Evolutionary conservation across 2,329 filamentous ascomycete genomes (phyloP), one percentile per base, ranked within the genome.

Genomic region (Pleoardoris graminearum): DNA sequence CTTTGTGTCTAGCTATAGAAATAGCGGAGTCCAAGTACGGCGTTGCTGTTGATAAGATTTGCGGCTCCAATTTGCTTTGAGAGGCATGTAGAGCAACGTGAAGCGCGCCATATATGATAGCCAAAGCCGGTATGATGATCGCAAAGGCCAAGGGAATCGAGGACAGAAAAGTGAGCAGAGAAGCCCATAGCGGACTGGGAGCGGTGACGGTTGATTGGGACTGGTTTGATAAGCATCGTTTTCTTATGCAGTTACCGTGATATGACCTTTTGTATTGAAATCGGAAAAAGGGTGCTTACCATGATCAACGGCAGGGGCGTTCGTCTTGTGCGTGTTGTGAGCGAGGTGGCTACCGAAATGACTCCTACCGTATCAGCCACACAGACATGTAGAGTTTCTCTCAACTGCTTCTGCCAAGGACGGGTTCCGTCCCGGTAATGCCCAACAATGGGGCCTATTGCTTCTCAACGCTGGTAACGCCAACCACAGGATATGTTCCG

Each of bases 21-120:
- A 65, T 47, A 8, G 51, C 33, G 1, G 59, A 43, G 10, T 59
- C 57, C 4, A 68, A n/a, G 22, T 64, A 60, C 1, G 65, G 63
- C 16, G 62, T 36, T 4, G 6, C 44, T 2, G 55, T 51, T 10
- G 53, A 50, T 1, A 61, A 4, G 3, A 60, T 10, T 7, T 19
- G 48, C 7, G 63, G 63, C 43, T 68, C 63, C 8, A 48, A 37
- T 14, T 53, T 49, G 32, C 46, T 55, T 36, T 65, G 62, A 2
- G 62, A 63, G 6, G 27, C 16, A 30, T 55, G 43, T 4, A 60
- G 50, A 2, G 52, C 5, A 4, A 52, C 7, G 6, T 53, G 42
- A 1, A 58, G 42, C 3, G 16, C 16, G 10, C 50, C 21, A 37
- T 60, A 62, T 3, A 38, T 11, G 4, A 55, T 3, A 3, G 50